These are phyloP conservation scores for Scutellaria barbata DNA, from an alignment of 257 asterid genomes.

Conservation along the genomic window DNA sequence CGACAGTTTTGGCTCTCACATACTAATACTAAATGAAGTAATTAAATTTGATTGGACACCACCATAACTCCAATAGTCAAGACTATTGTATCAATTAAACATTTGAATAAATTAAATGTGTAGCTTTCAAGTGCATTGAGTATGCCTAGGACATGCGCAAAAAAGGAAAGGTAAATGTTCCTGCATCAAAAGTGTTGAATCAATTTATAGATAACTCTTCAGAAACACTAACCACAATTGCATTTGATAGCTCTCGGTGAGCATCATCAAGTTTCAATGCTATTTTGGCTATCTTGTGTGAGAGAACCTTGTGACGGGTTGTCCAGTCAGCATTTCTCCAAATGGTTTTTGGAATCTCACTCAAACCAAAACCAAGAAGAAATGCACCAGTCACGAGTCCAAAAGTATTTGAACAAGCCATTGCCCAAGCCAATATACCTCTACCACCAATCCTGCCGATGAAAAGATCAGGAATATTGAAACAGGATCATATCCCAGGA, in stretches of 20 bases:
- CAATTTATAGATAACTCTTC: constrained; percentile 20
- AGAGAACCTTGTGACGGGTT: constrained; percentile 90
- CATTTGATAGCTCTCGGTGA: constrained; percentile 90
- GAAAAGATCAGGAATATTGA: constrained; percentile 36
- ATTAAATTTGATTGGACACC: background rate
- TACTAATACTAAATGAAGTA: background rate
- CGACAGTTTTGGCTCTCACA: background rate
- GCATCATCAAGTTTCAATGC: constrained; percentile 99
- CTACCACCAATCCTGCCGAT: constrained; percentile 63
- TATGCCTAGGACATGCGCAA: background rate
- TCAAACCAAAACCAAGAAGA: constrained; percentile 99
- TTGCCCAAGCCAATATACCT: constrained; percentile 83
- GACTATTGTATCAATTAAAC: constrained; percentile 9
- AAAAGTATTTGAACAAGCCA: constrained; percentile 99
- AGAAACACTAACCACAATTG: constrained; percentile 81
- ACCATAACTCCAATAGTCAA: background rate
- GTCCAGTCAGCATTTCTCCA: constrained; percentile 99
- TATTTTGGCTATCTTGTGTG: constrained; percentile 92
- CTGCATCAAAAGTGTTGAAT: background rate
- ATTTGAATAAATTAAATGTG: background rate
- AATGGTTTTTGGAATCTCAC: constrained; percentile 89
- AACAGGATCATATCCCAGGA: constrained; percentile 24
- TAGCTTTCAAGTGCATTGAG: constrained; percentile 26
- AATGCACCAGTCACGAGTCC: constrained; percentile 99
- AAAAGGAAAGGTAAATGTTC: constrained; percentile 15